Conservation (phyloP, 2,329 filamentous ascomycete species). For the Aspergillus pseudotamarii region DNA sequence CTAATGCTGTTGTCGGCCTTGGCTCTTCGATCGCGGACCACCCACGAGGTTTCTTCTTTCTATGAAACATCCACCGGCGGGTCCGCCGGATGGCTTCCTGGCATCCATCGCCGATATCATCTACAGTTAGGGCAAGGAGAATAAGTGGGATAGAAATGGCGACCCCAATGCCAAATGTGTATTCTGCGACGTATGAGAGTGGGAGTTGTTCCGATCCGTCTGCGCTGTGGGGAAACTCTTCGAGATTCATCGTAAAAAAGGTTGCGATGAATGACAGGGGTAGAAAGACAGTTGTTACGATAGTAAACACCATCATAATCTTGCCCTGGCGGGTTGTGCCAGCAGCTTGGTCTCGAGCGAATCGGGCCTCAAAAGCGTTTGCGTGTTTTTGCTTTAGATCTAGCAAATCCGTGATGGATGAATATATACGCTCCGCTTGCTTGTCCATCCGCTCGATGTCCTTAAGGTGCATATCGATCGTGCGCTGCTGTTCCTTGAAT, state of each 20-base stretch:
- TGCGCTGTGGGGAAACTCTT: constrained; percentile 47
- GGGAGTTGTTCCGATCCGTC: constrained; percentile 41
- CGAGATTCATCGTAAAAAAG: constrained; percentile 59
- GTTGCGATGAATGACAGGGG: constrained; percentile 59
- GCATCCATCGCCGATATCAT: constrained; percentile 42
- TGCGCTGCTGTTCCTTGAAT: constrained; percentile 60
- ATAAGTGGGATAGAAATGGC: constrained; percentile 57
- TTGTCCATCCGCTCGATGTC: constrained; percentile 67
- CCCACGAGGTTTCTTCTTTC: constrained; percentile 9
- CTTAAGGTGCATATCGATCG: constrained; percentile 60
- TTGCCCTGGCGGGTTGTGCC: constrained; percentile 61
- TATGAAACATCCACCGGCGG: constrained; percentile 28
- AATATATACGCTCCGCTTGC: constrained; percentile 63
- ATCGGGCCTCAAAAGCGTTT: constrained; percentile 68
- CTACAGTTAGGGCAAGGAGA: constrained; percentile 49
- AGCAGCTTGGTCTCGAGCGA: constrained; percentile 59
- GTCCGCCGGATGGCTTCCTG: constrained; percentile 26
- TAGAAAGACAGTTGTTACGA: constrained; percentile 62
- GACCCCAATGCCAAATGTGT: constrained; percentile 59
- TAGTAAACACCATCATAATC: constrained; percentile 62
- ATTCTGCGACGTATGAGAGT: constrained; percentile 56
- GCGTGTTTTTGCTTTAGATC: constrained; percentile 72
- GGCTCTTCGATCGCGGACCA: background rate
- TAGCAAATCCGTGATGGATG: constrained; percentile 63
- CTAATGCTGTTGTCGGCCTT: constrained; percentile 19